Evolutionary conservation across 805 yeast genomes (phyloP).

Genomic region (Peterozyma xylosa): DNA sequence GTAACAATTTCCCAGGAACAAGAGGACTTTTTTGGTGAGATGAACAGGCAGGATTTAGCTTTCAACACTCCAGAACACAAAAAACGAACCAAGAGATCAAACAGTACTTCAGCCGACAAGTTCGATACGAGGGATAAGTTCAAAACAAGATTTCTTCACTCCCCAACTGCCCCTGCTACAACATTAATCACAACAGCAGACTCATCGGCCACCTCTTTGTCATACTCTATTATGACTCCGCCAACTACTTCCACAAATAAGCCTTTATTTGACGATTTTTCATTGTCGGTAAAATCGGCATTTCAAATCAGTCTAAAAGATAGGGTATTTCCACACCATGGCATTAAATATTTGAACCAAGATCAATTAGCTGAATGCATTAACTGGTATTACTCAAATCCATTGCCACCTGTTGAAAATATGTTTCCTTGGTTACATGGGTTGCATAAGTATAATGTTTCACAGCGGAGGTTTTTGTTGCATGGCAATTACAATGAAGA

Average conservation of each 20-base stretch:
- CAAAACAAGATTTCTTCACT: slow-evolving; percentile 3
- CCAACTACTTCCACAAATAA: neutral
- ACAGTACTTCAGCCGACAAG: slow-evolving; percentile 4
- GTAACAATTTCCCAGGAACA: slow-evolving; percentile 3
- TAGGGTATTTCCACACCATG: neutral
- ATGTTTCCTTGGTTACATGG: slow-evolving; percentile 95
- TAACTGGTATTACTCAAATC: slow-evolving; percentile 8
- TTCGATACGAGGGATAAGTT: slow-evolving; percentile 5
- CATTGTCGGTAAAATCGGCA: neutral
- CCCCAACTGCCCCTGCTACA: neutral
- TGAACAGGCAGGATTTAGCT: neutral
- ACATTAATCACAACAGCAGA: neutral
- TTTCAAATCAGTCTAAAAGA: neutral
- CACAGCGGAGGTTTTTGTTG: slow-evolving; percentile 39
- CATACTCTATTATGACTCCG: neutral
- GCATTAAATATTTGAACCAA: slow-evolving; percentile 1
- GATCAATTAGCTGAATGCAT: neutral
- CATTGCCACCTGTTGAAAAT: slow-evolving; percentile 52
- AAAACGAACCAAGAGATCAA: slow-evolving; percentile 6
- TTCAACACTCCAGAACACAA: neutral
- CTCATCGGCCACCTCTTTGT: neutral
- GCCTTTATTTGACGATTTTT: neutral
- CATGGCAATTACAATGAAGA: slow-evolving; percentile 1
- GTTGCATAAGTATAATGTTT: slow-evolving; percentile 45
- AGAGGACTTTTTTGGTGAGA: slow-evolving; percentile 1